Evolutionary conservation across 2,329 filamentous ascomycete genomes (phyloP).

Genomic region (Drechslera avenae): DNA sequence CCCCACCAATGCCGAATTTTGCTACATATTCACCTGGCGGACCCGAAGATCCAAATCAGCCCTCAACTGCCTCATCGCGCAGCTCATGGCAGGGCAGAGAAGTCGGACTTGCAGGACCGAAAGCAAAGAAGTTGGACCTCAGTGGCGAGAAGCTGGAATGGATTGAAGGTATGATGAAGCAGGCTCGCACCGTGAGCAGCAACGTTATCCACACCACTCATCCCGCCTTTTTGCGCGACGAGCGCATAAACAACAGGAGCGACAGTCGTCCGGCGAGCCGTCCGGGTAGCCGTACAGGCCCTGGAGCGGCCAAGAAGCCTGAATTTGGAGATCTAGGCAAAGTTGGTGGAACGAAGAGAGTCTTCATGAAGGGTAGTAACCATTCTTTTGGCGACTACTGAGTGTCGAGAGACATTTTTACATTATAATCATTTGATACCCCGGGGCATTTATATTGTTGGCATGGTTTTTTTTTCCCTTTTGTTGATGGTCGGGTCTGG

Average conservation of each 20-base stretch:
- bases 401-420: conserved; percentile 1
- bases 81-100: conserved; percentile 48
- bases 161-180: conserved; percentile 83
- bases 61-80: conserved; percentile 36
- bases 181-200: conserved; percentile 72
- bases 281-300: conserved; percentile 27
- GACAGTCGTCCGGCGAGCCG: conserved; percentile 23
- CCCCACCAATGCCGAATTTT: conserved; percentile 33
- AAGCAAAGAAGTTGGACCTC: conserved; percentile 66
- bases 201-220: conserved; percentile 47
- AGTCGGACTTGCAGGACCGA: conserved; percentile 73
- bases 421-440: conserved; percentile 11
- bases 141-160: conserved; percentile 74
- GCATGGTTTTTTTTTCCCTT: background rate
- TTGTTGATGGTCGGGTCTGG: background rate
- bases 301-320: conserved; percentile 27
- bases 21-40: conserved; percentile 34
- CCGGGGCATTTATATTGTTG: conserved; percentile 1
- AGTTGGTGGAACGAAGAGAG: conserved; percentile 72
- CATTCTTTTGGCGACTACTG: conserved; percentile 13
- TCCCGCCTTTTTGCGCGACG: conserved; percentile 22
- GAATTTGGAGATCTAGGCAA: conserved; percentile 73
- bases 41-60: conserved; percentile 30
- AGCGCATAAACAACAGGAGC: conserved; percentile 33
- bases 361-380: conserved; percentile 61